Evolutionary conservation across 2,329 filamentous ascomycete species (phyloP).

Genomic region (Eutypella sp.): DNA sequence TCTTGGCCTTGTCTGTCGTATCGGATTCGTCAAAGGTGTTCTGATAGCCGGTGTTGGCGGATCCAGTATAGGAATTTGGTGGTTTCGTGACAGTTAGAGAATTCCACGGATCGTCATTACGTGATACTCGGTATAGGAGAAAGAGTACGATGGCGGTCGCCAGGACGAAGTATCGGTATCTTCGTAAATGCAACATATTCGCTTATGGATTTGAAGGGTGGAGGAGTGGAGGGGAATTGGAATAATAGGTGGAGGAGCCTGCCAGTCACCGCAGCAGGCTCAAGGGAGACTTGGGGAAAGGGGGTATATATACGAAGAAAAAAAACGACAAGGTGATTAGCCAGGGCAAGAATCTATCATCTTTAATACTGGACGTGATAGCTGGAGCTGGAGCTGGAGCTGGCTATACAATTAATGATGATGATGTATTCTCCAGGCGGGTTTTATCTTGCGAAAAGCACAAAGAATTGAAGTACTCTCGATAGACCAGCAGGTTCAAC

Average conservation of each 20-base stretch:
- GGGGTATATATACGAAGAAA: too few species aligned
- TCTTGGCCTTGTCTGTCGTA: background rate
- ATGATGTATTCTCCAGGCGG: too few species aligned
- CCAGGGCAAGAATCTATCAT: background rate
- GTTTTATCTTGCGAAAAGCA: too few species aligned
- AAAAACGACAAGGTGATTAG: background rate
- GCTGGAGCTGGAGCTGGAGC: too few species aligned
- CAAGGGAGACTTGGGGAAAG: background rate
- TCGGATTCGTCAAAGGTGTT: slow-evolving; percentile 6
- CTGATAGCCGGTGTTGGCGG: slow-evolving; percentile 3
- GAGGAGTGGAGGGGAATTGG: background rate
- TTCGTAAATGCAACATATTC: slow-evolving; percentile 23
- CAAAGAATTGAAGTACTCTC: too few species aligned
- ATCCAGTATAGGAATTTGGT: slow-evolving; percentile 5
- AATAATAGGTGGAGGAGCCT: background rate
- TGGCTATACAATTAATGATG: too few species aligned
- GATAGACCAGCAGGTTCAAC: too few species aligned
- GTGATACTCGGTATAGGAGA: slow-evolving; percentile 19
- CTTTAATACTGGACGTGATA: background rate
- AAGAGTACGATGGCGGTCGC: slow-evolving; percentile 22
- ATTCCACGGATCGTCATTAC: slow-evolving; percentile 23
- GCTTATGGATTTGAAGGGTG: background rate
- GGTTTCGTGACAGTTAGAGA: slow-evolving; percentile 13
- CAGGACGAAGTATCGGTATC: slow-evolving; percentile 25
- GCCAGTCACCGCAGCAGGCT: background rate